phyloP scores from a whole-genome alignment of 331 rosid species.

The Ulmus americana region DNA sequence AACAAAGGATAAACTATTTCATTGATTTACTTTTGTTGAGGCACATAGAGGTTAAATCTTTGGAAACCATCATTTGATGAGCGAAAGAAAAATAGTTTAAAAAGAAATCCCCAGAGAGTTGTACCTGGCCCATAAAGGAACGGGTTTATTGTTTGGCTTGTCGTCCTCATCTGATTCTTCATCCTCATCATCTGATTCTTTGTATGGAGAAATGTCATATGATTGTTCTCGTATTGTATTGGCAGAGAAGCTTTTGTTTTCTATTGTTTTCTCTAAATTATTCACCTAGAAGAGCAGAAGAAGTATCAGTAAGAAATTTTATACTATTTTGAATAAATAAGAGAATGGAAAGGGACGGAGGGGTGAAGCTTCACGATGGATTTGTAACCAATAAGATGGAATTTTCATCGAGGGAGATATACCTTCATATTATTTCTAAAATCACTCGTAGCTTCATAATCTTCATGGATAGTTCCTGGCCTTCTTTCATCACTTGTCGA shows the following conservation, averaged over 20 bases:
- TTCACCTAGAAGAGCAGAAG: constrained; percentile 32
- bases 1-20: constrained; percentile 9
- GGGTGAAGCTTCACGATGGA: background rate
- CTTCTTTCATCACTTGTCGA: constrained; percentile 27
- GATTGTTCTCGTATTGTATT: constrained; percentile 46
- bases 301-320: constrained; percentile 20
- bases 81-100: background rate
- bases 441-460: constrained; percentile 24
- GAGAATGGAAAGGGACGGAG: background rate
- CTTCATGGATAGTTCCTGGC: constrained; percentile 29
- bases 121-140: constrained; percentile 95
- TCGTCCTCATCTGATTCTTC: constrained; percentile 37
- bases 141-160: constrained; percentile 43
- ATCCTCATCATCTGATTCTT: constrained; percentile 82
- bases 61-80: background rate
- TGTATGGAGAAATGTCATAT: constrained; percentile 89
- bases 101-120: background rate
- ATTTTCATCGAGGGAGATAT: constrained; percentile 11
- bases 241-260: constrained; percentile 21
- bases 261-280: constrained; percentile 28
- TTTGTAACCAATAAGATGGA: background rate
- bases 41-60: background rate
- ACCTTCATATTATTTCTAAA: constrained; percentile 42
- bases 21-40: constrained; percentile 4
- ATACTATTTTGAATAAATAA: background rate